These are phyloP conservation scores for Boletales sp. DNA, from an alignment of 768 basidiomycete species.

Conservation along the genomic window DNA sequence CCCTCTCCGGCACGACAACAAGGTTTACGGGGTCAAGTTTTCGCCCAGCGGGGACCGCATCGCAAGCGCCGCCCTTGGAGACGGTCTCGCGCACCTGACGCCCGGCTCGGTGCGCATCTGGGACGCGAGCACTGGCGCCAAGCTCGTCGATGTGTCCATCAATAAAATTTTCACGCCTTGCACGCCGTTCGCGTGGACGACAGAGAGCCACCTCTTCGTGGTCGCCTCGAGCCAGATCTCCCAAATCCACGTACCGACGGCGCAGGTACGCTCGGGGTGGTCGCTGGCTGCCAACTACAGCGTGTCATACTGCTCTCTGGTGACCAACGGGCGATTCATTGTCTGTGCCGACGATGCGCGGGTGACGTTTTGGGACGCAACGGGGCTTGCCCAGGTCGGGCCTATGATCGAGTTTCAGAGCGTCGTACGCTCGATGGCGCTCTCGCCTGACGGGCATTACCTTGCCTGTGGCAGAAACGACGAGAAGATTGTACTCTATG, in stretches of 20 bases:
- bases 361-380: neutral
- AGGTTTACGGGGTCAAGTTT: constrained; percentile 6
- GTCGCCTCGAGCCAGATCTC: neutral
- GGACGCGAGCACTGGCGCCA: constrained; percentile 2
- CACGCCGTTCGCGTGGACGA: constrained; percentile 1
- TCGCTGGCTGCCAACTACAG: neutral
- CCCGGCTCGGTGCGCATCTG: constrained; percentile 1
- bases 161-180: constrained; percentile 4
- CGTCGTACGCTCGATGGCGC: neutral
- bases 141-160: constrained; percentile 2
- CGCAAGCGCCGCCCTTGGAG: neutral
- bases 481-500: neutral
- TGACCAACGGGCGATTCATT: neutral
- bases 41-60: constrained; percentile 1
- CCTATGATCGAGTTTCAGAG: neutral
- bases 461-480: neutral
- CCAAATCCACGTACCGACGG: constrained; percentile 1
- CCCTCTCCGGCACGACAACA: constrained; percentile 2
- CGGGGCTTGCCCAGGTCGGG: neutral
- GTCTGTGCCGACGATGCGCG: neutral
- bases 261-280: constrained; percentile 1
- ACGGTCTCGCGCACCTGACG: neutral
- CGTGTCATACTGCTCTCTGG: constrained; percentile 1
- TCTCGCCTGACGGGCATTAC: neutral
- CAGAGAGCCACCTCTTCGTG: constrained; percentile 1